These are phyloP conservation scores for Pseudisothecium myosuroides DNA, from an alignment of 225 moss, liverwort and hornwort species.

Conservation along the genomic window DNA sequence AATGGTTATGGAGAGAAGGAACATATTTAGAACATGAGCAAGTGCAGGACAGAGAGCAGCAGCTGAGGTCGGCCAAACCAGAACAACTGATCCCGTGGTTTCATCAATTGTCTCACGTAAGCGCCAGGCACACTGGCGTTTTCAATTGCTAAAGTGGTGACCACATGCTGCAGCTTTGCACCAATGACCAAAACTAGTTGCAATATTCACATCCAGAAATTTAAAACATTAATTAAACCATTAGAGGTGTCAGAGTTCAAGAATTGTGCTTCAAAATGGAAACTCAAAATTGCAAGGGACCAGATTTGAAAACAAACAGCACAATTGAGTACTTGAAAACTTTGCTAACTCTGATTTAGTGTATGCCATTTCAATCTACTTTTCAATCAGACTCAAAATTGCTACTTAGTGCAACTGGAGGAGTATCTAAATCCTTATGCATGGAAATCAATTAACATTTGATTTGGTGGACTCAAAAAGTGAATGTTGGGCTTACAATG, in stretches of 20 bases:
- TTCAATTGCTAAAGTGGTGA: constrained; percentile 52
- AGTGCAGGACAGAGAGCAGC: constrained; percentile 39
- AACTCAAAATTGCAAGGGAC: not conserved
- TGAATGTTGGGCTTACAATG: not conserved
- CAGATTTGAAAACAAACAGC: not conserved
- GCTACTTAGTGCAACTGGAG: not conserved
- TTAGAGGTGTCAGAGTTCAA: not conserved
- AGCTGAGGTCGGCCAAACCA: constrained; percentile 38
- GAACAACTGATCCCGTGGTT: constrained; percentile 47
- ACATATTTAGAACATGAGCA: constrained; percentile 29
- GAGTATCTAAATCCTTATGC: not conserved
- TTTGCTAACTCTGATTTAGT: not conserved
- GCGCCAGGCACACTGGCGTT: not conserved
- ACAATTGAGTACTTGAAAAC: not conserved
- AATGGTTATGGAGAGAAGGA: not conserved
- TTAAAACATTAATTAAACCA: not conserved
- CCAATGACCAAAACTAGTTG: constrained; percentile 42
- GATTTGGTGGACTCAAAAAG: not conserved
- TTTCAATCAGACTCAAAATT: not conserved
- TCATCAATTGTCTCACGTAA: not conserved
- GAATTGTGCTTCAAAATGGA: not conserved
- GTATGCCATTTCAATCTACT: not conserved
- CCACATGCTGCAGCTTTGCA: constrained; percentile 50
- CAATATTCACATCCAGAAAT: not conserved
- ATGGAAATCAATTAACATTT: not conserved